These are phyloP conservation scores for Hemisphaericaspora nanyangensis DNA, from an alignment of 805 yeast species.

Conservation along the genomic window DNA sequence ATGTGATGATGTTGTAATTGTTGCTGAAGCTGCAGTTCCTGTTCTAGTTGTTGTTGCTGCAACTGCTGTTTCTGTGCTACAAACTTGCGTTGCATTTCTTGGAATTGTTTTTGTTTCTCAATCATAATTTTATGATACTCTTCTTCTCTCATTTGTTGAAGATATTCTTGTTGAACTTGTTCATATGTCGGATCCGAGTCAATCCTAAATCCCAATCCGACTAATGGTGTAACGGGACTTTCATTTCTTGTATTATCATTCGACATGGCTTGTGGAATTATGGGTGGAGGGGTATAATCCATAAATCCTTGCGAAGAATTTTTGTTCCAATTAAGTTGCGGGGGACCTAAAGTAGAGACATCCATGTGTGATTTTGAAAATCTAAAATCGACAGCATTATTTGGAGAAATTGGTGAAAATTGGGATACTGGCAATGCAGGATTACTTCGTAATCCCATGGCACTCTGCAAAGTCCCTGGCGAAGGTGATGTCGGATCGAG, in stretches of 20 bases:
- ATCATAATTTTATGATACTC: conserved; percentile 1
- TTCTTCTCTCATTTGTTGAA: conserved; percentile 1
- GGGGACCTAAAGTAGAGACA: background rate
- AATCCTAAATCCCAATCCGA: background rate
- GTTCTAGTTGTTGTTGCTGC: conserved; percentile 1
- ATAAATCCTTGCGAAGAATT: background rate
- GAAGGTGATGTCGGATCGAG: background rate
- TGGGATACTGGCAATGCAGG: background rate
- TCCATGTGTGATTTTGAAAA: background rate
- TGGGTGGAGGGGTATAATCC: background rate
- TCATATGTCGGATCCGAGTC: background rate
- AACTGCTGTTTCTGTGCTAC: background rate
- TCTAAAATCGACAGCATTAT: background rate
- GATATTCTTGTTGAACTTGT: background rate
- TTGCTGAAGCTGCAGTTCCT: background rate
- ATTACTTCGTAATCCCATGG: background rate
- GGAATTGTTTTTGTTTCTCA: conserved; percentile 2
- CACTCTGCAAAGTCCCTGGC: background rate
- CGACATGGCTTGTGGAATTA: background rate
- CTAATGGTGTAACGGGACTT: background rate
- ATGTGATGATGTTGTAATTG: background rate
- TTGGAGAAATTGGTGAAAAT: conserved; percentile 5
- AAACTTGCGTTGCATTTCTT: background rate
- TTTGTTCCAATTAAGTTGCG: background rate
- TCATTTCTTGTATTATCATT: background rate